Evolutionary conservation across 495 filamentous ascomycete genomes (phyloP).

Genomic region (Cladorrhinum samala): DNA sequence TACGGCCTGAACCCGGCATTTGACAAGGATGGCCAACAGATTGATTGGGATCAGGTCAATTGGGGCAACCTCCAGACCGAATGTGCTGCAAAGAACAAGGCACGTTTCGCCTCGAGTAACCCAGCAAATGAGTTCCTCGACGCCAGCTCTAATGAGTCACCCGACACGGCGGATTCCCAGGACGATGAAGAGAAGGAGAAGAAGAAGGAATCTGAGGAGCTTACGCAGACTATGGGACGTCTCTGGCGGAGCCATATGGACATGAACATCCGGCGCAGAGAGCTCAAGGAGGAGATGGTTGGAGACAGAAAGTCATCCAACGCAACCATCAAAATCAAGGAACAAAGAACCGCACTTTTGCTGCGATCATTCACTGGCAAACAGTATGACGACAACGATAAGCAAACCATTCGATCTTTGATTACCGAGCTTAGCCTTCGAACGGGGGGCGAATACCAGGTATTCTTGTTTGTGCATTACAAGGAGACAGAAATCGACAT

Average conservation of each 20-base stretch:
- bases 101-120: constrained; percentile 44
- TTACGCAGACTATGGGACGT: not conserved
- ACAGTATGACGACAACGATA: constrained; percentile 63
- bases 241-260: constrained; percentile 4
- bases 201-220: not conserved
- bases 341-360: constrained; percentile 60
- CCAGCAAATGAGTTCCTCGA: constrained; percentile 28
- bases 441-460: constrained; percentile 70
- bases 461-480: constrained; percentile 70
- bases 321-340: constrained; percentile 13
- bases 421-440: constrained; percentile 66
- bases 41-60: constrained; percentile 61
- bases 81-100: constrained; percentile 57
- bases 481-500: constrained; percentile 52
- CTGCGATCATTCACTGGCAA: constrained; percentile 64
- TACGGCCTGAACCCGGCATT: constrained; percentile 60
- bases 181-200: not conserved
- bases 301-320: constrained; percentile 2
- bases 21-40: constrained; percentile 28
- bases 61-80: constrained; percentile 65
- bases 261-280: not conserved
- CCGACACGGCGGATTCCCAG: not conserved
- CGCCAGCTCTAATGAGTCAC: not conserved
- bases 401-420: constrained; percentile 63
- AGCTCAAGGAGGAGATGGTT: not conserved